Base-by-base conservation (phyloP, 192 early-diverging fungal genomes). In the Umbelopsis sp. region DNA sequence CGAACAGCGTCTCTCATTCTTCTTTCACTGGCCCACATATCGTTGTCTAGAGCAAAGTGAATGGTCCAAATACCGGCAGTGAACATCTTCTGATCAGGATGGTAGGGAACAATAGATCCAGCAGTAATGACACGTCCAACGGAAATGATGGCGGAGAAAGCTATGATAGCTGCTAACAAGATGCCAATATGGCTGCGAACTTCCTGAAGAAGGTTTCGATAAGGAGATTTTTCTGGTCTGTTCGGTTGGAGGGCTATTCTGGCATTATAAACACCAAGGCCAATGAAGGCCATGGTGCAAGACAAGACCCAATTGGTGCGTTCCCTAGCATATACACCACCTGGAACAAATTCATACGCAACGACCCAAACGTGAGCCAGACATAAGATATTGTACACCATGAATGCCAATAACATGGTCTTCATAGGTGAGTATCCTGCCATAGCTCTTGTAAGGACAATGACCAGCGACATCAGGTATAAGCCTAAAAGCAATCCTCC, bases 21-120 rank as follows among this genome's bases (percentile, higher is more conserved):
- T 36, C 84, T 68, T 69, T 92, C 90, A 59, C 89, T 90, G 71
- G 87, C 86, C 89, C 89, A 94, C 91, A 92, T 92, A 77, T 92
- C 90, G 74, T 94, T 92, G 80, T 94, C 92, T 43, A 94, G 81
- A 44, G 88, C 91, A 80, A 94, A 94, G 79, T 94, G 92, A 74
- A 94, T 90, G 3, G 92, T 94, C 92, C 92, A 94, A 71, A 94
- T 94, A 65, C 83, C 91, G 45, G 88, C 87, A 17, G 92, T 94
- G 31, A 94, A 79, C 51, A 89, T 69, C 53, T 90, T 88, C 71
- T 90, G 83, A 34, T 90, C 86, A 17, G 86, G 82, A 67, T 86
- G 88, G 56, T 85, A 75, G 21, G 92, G 91, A 51, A 59, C 65
- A 12, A 91, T 91, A 8, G 78, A 43, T 20, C 49, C 26, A 11